Conservation (phyloP, 2,329 filamentous ascomycete genomes). For the Sarocladium strictum region DNA sequence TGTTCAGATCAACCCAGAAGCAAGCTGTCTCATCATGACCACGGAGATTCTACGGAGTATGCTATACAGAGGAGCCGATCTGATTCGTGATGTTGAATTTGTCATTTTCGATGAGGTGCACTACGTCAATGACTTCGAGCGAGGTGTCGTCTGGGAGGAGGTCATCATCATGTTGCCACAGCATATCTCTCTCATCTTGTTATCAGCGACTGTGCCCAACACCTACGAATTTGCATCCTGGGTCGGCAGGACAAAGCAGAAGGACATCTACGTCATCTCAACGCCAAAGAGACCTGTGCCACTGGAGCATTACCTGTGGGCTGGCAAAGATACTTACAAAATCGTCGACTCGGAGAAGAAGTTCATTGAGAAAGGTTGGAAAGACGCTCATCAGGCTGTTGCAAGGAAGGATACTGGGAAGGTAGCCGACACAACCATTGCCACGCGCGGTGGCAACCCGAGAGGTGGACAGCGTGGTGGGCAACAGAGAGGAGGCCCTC, state of each 20-base stretch:
- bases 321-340: constrained; percentile 84
- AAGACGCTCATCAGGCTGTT: constrained; percentile 78
- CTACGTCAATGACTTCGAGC: constrained; percentile 89
- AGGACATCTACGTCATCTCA: constrained; percentile 98
- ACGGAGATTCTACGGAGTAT: constrained; percentile 98
- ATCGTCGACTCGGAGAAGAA: constrained; percentile 91
- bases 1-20: constrained; percentile 98
- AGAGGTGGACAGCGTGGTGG: constrained; percentile 30
- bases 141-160: constrained; percentile 98
- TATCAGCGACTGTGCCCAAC: constrained; percentile 95
- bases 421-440: constrained; percentile 28
- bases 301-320: constrained; percentile 94
- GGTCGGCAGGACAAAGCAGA: constrained; percentile 97
- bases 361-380: constrained; percentile 91
- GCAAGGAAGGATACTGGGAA: constrained; percentile 76
- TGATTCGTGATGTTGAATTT: constrained; percentile 99
- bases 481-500: constrained; percentile 38
- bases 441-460: constrained; percentile 31
- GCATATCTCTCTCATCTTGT: constrained; percentile 88
- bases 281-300: constrained; percentile 93
- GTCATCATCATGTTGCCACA: constrained; percentile 99
- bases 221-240: constrained; percentile 97
- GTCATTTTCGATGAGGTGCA: constrained; percentile 98
- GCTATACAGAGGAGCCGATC: constrained; percentile 96
- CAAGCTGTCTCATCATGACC: constrained; percentile 97